Evolutionary conservation across 2,329 filamentous ascomycete genomes (phyloP).

Genomic region (Colletotrichum navitas): DNA sequence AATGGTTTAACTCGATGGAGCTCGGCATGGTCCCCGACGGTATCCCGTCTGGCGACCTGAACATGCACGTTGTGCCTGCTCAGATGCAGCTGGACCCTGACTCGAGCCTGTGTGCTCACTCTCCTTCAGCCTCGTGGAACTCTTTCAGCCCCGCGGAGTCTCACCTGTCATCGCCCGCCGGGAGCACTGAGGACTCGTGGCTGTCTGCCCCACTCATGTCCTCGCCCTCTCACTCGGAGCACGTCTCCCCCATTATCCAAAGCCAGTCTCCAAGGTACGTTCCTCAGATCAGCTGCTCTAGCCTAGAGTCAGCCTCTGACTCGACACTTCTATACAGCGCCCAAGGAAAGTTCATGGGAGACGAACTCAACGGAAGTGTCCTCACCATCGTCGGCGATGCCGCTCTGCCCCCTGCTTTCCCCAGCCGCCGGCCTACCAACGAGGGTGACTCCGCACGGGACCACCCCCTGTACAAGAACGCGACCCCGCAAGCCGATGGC

Average conservation of each 20-base stretch:
- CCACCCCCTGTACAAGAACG: constrained; percentile 79
- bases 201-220: constrained; percentile 54
- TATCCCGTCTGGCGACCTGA: constrained; percentile 59
- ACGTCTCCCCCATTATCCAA: constrained; percentile 63
- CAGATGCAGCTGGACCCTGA: constrained; percentile 69
- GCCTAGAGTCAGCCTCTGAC: constrained; percentile 49
- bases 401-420: constrained; percentile 57
- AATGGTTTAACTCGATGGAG: constrained; percentile 64
- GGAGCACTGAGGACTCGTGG: constrained; percentile 41
- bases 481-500: constrained; percentile 75
- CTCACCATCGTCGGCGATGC: constrained; percentile 52
- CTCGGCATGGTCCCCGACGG: constrained; percentile 58
- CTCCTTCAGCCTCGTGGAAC: constrained; percentile 64
- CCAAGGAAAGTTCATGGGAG: constrained; percentile 52
- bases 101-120: constrained; percentile 60
- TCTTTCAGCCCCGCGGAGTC: constrained; percentile 44
- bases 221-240: constrained; percentile 60
- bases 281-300: constrained; percentile 42
- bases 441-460: constrained; percentile 72
- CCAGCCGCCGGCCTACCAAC: constrained; percentile 61
- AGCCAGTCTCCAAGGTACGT: constrained; percentile 69
- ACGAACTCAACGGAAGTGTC: constrained; percentile 41
- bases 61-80: constrained; percentile 67
- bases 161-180: constrained; percentile 40
- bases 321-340: constrained; percentile 49